Evolutionary conservation across 495 filamentous ascomycete genomes (phyloP).

Genomic region (Penicillium ochrochloron): DNA sequence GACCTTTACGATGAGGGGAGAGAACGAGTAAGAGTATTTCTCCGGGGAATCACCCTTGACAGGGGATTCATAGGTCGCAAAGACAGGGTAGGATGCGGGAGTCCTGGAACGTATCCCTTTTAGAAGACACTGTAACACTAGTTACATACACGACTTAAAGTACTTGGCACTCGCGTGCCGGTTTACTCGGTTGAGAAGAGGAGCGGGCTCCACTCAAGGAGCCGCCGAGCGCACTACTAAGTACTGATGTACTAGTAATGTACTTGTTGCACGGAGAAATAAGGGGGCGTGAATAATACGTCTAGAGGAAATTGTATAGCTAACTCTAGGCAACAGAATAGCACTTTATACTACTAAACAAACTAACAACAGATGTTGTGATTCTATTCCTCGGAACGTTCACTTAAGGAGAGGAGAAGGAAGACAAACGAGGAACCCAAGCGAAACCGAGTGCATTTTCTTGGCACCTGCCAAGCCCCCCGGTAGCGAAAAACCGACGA

Average conservation of each 20-base stretch:
- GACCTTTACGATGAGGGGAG: not conserved
- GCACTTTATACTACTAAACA: too few relatives aligned
- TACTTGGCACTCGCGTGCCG: slow-evolving; percentile 9
- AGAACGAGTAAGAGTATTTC: not conserved
- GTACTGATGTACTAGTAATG: not conserved
- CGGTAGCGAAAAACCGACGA: not conserved
- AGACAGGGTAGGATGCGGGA: not conserved
- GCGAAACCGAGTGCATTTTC: slow-evolving; percentile 6
- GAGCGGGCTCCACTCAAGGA: slow-evolving; percentile 3
- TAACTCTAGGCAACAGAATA: not conserved
- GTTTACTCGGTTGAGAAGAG: not conserved
- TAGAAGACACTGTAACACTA: too few relatives aligned
- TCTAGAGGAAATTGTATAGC: too few relatives aligned
- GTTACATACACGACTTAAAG: too few relatives aligned
- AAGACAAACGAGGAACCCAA: not conserved
- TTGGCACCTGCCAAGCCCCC: slow-evolving; percentile 3
- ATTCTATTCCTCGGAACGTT: too few relatives aligned
- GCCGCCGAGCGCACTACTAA: not conserved
- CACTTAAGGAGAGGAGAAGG: too few relatives aligned
- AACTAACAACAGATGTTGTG: too few relatives aligned
- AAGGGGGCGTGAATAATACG: not conserved
- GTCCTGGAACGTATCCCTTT: not conserved
- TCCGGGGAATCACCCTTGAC: not conserved
- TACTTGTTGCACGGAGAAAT: not conserved
- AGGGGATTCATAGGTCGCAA: not conserved